Conservation (phyloP, 1,139 yeast genomes). For the Candida sanyaensis region DNA sequence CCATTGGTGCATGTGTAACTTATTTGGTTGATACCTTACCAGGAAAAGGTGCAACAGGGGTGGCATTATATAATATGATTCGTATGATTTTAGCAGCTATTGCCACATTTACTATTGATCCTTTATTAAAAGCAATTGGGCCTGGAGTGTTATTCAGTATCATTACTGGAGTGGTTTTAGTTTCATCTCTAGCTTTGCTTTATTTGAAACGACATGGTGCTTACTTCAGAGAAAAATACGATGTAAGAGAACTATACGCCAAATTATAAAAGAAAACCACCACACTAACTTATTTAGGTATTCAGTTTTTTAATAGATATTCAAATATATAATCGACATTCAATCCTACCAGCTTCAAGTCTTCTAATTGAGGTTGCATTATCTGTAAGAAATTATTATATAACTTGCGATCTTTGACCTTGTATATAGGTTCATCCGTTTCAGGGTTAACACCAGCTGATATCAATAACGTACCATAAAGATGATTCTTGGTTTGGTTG, state of each 20-base stretch:
- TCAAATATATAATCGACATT: constrained; percentile 69
- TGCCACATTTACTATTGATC: constrained; percentile 76
- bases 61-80: constrained; percentile 76
- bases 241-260: constrained; percentile 60
- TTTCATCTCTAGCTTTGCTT: constrained; percentile 45
- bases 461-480: constrained; percentile 60
- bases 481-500: constrained; percentile 61
- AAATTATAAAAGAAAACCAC: constrained; percentile 21
- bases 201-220: constrained; percentile 60
- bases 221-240: constrained; percentile 65
- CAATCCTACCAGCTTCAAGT: constrained; percentile 66
- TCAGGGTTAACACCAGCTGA: constrained; percentile 23
- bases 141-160: constrained; percentile 72
- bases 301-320: constrained; percentile 18
- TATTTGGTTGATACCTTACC: constrained; percentile 84
- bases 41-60: constrained; percentile 88
- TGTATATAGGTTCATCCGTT: constrained; percentile 25
- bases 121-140: constrained; percentile 62
- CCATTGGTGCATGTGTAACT: constrained; percentile 79
- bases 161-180: constrained; percentile 55
- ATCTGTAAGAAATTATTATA: constrained; percentile 51
- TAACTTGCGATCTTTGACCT: constrained; percentile 31
- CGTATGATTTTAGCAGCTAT: constrained; percentile 75
- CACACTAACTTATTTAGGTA: constrained; percentile 1
- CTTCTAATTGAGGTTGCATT: constrained; percentile 60